phyloP scores from a whole-genome alignment of 2,329 filamentous ascomycete genomes.

The Colletotrichum sp. region DNA sequence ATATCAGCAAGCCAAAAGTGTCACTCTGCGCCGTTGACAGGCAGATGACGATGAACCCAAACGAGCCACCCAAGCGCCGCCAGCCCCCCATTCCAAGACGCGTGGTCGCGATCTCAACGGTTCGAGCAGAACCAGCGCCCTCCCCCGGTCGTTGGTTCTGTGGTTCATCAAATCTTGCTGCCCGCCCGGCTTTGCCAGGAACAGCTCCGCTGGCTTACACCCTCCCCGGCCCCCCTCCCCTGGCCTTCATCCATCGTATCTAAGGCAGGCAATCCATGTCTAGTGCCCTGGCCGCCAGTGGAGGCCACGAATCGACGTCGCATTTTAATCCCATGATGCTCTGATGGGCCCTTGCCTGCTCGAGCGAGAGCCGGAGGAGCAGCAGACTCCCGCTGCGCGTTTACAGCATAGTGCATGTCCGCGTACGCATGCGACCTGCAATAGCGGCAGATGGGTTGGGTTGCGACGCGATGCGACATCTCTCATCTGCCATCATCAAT shows the following conservation, averaged over 20 bases:
- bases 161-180: conserved; percentile 2
- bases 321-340: conserved; percentile 8
- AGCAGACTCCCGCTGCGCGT: neutral
- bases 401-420: neutral
- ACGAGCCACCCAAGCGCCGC: neutral
- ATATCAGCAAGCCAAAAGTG: neutral
- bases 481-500: neutral
- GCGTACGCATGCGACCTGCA: neutral
- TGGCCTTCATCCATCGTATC: neutral
- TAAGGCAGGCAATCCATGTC: conserved; percentile 3
- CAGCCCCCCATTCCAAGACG: neutral
- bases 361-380: neutral
- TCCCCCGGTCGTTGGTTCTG: neutral
- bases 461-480: neutral
- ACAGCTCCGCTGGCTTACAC: neutral
- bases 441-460: neutral
- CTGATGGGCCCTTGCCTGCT: neutral
- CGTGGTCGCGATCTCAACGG: neutral
- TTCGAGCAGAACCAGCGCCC: neutral
- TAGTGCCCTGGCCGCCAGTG: neutral
- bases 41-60: neutral
- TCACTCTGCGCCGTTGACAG: neutral
- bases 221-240: neutral
- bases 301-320: conserved; percentile 11
- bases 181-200: neutral